Evolutionary conservation across 1,284 basidiomycete genomes (phyloP), one percentile per base, ranked within the genome.

Genomic region (Pseudozyma hubeiensis): DNA sequence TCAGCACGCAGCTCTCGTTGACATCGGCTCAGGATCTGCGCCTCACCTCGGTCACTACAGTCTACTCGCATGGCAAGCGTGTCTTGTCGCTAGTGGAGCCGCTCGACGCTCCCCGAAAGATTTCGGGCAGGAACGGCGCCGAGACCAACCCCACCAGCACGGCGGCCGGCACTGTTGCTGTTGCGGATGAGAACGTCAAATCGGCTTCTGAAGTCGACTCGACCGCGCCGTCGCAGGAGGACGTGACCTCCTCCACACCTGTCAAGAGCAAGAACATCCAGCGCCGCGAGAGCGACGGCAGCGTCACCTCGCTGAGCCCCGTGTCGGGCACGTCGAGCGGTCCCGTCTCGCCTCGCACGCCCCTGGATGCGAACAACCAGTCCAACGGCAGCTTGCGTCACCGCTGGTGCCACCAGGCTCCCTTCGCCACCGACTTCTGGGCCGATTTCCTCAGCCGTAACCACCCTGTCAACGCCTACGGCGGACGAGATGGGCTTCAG

Each of bases 381-480:
- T 51, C 66, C 11, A 47, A 52, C 48, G 48, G 65, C 65, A 63
- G 45, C 33, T 60, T 63, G n/a, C 70, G 74, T 24, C 81, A 82
- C 59, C 69, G 68, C 29, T 84, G 72, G 77, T 64, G 63, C 43
- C 81, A 84, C 57, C 80, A 82, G 49, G 82, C 82, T 7, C 84
- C 84, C 1, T 85, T 85, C 64, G 82, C 81, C 8, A 68, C 81
- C 46, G 80, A 83, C 53, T 85, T 85, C 51, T 85, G 84, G 82
- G 77, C 80, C 41, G 78, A 80, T 73, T 80, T 83, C 78, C 66
- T 84, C 13, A 77, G 78, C 49, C 81, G 82, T 57, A 83, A 80
- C 57, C 82, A 83, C 53, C 81, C 82, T 1, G 79, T 80, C 55
- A 74, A 82, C 52, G 64, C 79, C 17, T 81, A 80, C 66, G 58